Evolutionary conservation across 1,284 basidiomycete species (phyloP).

Genomic region (Rhodotorula sp.): DNA sequence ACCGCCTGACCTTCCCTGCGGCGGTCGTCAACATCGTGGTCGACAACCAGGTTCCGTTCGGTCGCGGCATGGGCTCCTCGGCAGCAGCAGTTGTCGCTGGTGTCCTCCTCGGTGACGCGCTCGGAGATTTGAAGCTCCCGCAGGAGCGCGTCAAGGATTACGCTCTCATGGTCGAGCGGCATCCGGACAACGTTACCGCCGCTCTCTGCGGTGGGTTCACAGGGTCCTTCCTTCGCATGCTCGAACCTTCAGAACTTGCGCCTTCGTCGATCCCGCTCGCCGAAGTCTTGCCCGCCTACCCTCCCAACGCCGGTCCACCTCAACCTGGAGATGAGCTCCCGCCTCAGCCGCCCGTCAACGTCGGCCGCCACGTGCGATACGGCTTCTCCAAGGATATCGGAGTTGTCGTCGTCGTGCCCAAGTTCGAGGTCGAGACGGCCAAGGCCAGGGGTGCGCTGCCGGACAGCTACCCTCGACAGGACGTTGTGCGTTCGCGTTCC

Average conservation of each 20-base stretch:
- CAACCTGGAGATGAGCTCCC: constrained; percentile 61
- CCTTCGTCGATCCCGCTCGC: constrained; percentile 88
- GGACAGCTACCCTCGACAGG: constrained; percentile 76
- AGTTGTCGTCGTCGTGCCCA: constrained; percentile 90
- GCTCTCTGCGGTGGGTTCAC: constrained; percentile 96
- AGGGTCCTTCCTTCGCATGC: constrained; percentile 91
- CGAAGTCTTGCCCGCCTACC: constrained; percentile 96
- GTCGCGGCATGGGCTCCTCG: constrained; percentile 92
- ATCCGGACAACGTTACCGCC: constrained; percentile 98
- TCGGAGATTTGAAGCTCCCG: constrained; percentile 72
- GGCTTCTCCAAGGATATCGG: constrained; percentile 83
- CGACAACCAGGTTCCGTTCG: constrained; percentile 94
- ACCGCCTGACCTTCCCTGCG: constrained; percentile 59
- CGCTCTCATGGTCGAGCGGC: constrained; percentile 98
- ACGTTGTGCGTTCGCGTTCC: constrained; percentile 67
- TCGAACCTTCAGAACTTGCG: constrained; percentile 65
- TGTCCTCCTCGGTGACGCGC: constrained; percentile 79
- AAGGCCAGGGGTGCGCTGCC: constrained; percentile 89
- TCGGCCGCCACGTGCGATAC: constrained; percentile 93
- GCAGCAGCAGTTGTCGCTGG: constrained; percentile 98
- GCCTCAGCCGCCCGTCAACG: constrained; percentile 80
- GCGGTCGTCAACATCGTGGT: constrained; percentile 66
- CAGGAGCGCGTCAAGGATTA: constrained; percentile 82
- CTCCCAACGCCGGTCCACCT: constrained; percentile 73
- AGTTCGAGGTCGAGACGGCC: constrained; percentile 95